Base-by-base conservation (phyloP, 2,329 filamentous ascomycete species). In the Fusarium pseudoanthophilum region DNA sequence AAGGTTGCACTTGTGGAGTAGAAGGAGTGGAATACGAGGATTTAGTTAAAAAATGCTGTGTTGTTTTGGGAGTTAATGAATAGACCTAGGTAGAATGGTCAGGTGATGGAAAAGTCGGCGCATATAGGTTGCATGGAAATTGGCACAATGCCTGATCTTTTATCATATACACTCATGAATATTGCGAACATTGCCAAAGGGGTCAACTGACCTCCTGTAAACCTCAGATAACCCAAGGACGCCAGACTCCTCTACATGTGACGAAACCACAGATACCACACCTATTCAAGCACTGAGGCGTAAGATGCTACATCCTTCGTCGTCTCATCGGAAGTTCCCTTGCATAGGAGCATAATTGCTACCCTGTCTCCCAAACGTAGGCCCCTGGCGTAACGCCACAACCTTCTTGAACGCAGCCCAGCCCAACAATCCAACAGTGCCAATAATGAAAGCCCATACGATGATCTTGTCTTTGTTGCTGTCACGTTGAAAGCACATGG, bases 391-490 rank as follows among this genome's bases (percentile, higher is more conserved):
- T 75, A 78, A 80, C 57, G 88, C 86, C 36, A 87, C 64, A 46
- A 87, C 78, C 58, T 85, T 85, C 80, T 85, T 86, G 65, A 87
- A 82, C 13, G 83, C 87, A 11, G 90, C 88, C 89, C 89, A 92
- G 32, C 86, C 88, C 56, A 92, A 81, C 68, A 92, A 79, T 2
- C 89, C 89, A 8, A 85, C 77, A 2, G 89, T 91, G 60, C 87
- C 88, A 15, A 90, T 78, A 55, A 92, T 87, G 80, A 92, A 92
- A 2, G 84, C 87, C 86, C 90, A 90, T 8, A 92, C 90, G 40
- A 92, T 91, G 74, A 91, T 85, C 81, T 88, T 87, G 81, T 92
- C 90, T 82, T 92, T 92, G 80, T 87, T 87, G 79, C 88, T 90
- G 80, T 92, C 90, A 72, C 90, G 87, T 84, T 92, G 89, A 82